Base-by-base conservation (phyloP, 768 basidiomycete species). In the Sarcomyxa edulis region DNA sequence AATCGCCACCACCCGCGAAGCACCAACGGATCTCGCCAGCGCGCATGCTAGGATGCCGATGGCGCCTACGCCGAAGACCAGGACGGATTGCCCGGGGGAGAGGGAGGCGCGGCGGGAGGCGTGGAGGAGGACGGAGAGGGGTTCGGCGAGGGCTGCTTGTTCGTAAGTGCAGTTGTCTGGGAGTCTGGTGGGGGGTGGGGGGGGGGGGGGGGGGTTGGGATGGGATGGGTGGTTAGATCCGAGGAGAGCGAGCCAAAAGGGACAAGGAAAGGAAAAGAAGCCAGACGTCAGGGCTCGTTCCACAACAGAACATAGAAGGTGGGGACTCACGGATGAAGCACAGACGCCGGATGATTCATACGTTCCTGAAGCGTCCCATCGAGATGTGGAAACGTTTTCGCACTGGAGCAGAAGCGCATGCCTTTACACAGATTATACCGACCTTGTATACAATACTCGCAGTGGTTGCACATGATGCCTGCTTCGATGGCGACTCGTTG, bases 401-500 rank as follows among this genome's bases (percentile, higher is more conserved):
- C 94, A 43, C 81, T 85, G 45, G 79, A 82, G 48, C 85, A 86
- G 67, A 97, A 98, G 48, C 87, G 78, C 80, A 98, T 79, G 48
- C 70, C 67, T 45, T 81, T 81, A 73, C 94, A 98, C 42, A 98
- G 77, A 66, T 98, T 97, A 68, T 97, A 98, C 15, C 90, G 76
- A 10, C 86, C 87, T 44, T 76, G 68, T 25, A 61, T 47, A 62
- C 89, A 92, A 56, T 69, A 81, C 22, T 66, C 59, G 63, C 88
- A 92, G 28, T 68, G 67, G 40, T 77, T 76, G 65, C 94, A 97
- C 71, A 83, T 81, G 56, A 94, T 79, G 20, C 94, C 94, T 5
- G 89, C 86, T 59, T 97, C 94, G 57, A 97, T 85, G 19, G 91
- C 94, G 37, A 97, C 93, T 38, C 88, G 81, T 58, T 91, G 85